Evolutionary conservation across 345 rosid species (phyloP).

Genomic region (Citropsis articulata): DNA sequence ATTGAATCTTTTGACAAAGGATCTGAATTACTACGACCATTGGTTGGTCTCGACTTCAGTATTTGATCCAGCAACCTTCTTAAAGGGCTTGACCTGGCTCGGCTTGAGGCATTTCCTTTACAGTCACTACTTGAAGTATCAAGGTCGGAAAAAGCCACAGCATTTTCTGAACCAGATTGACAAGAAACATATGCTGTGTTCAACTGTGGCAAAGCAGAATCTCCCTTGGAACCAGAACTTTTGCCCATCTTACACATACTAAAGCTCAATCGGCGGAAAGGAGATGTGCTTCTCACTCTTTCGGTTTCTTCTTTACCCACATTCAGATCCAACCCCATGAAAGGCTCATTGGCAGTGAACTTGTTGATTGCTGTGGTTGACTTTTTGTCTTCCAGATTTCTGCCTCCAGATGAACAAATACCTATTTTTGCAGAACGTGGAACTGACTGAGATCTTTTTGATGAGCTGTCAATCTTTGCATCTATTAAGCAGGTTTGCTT

Average conservation of each 20-base stretch:
- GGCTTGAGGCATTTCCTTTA: constrained; percentile 34
- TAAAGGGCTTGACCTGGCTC: constrained; percentile 77
- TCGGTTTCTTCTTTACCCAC: constrained; percentile 38
- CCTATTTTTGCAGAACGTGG: constrained; percentile 31
- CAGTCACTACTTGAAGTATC: constrained; percentile 29
- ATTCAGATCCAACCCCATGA: constrained; percentile 34
- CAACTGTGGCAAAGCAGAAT: constrained; percentile 26
- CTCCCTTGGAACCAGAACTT: constrained; percentile 47
- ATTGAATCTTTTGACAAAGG: constrained; percentile 36
- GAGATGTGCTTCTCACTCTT: constrained; percentile 67
- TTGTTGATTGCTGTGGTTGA: constrained; percentile 15
- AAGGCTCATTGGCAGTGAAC: constrained; percentile 23
- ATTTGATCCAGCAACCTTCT: constrained; percentile 81
- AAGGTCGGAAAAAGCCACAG: constrained; percentile 33
- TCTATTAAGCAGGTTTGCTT: constrained; percentile 27
- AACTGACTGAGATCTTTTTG: constrained; percentile 34
- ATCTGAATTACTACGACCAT: constrained; percentile 35
- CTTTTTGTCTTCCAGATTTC: constrained; percentile 34
- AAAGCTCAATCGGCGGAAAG: constrained; percentile 67
- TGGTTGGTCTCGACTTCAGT: constrained; percentile 55
- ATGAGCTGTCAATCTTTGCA: constrained; percentile 24
- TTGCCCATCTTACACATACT: constrained; percentile 52
- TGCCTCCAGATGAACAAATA: constrained; percentile 25
- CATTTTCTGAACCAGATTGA: constrained; percentile 38
- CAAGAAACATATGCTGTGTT: constrained; percentile 31